Base-by-base conservation (phyloP, 345 rosid genomes). In the Hibiscus trionum region DNA sequence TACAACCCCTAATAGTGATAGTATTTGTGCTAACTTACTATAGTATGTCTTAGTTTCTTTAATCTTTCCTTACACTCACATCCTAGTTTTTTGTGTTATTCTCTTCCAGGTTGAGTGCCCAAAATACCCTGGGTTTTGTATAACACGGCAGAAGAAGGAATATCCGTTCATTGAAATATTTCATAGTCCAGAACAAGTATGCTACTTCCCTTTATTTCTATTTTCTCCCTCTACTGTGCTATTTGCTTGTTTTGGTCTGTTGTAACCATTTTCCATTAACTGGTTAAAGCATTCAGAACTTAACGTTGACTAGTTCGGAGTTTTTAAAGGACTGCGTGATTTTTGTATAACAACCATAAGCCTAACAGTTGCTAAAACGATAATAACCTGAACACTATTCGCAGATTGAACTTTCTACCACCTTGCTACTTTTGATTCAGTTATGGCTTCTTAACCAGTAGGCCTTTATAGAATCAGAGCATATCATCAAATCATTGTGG, bases 91-190 rank as follows among this genome's bases (percentile, higher is more conserved):
- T 69, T 73, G 46, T 76, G 50, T 64, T 82, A 33, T 33, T 70
- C 29, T 83, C 56, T 80, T 76, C 63, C 80, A 95, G 99, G 99
- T 95, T 78, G 99, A 95, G 76, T 95, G 99, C 80, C 98, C 99
- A 69, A 95, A 92, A 77, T 95, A 88, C 79, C 99, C 98, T 0
- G 99, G 98, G 44, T 95, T 95, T 77, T 95, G 99, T 76, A 77
- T 92, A 73, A 80, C 97, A 37, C 82, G 94, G 19, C 97, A 95
- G 85, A 90, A 78, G 79, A 90, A 73, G 61, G 99, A 95, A 73
- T 95, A 92, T 76, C 97, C 98, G 4, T 92, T 95, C 81, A 79
- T 95, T 78, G 98, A 95, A 75, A 84, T 95, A 61, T 92, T 95
- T 82, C 93, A 90, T 31, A 92, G 85, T 81, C 97, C 99, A 66